phyloP scores from a whole-genome alignment of 2,329 filamentous ascomycete genomes.

The Ascochyta lentis region DNA sequence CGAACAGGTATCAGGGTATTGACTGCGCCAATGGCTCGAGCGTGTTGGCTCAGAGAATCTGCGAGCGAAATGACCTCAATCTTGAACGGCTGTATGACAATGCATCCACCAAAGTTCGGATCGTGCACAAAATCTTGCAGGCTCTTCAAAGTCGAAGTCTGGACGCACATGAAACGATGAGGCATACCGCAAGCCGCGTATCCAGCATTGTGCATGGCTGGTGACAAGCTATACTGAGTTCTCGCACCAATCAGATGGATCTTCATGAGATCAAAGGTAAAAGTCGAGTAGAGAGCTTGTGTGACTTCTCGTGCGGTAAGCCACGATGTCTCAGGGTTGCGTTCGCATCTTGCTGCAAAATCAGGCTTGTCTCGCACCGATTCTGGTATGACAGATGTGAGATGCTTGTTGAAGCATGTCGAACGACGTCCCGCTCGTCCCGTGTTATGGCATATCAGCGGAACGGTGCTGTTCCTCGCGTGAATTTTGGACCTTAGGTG shows the following conservation, averaged over 20 bases:
- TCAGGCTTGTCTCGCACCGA: conserved; percentile 46
- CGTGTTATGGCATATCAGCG: conserved; percentile 70
- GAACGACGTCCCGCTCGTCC: conserved; percentile 69
- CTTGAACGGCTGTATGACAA: conserved; percentile 76
- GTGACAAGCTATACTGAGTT: conserved; percentile 74
- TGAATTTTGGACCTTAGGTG: conserved; percentile 61
- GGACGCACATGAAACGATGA: conserved; percentile 70
- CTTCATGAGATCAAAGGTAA: conserved; percentile 71
- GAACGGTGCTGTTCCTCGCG: conserved; percentile 54
- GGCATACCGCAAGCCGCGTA: conserved; percentile 71
- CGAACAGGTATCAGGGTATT: conserved; percentile 79
- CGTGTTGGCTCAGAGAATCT: conserved; percentile 72
- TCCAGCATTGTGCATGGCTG: conserved; percentile 78
- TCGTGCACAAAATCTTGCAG: conserved; percentile 70
- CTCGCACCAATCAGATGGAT: conserved; percentile 78
- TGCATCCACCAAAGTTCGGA: conserved; percentile 73
- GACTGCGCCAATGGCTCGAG: conserved; percentile 75
- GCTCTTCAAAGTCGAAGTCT: conserved; percentile 67
- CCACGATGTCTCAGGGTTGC: conserved; percentile 51
- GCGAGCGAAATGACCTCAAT: conserved; percentile 71
- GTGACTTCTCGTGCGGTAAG: conserved; percentile 70
- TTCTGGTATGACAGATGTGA: conserved; percentile 66
- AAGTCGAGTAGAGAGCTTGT: conserved; percentile 69
- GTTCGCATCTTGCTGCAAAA: conserved; percentile 47
- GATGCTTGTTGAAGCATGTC: conserved; percentile 68